Percentiles rank a stretch among this genome's conserved stretches.
Evolutionary conservation across 371 early-diverging fungal genomes (phyloP).

Genomic region (Mucor mucedo): DNA sequence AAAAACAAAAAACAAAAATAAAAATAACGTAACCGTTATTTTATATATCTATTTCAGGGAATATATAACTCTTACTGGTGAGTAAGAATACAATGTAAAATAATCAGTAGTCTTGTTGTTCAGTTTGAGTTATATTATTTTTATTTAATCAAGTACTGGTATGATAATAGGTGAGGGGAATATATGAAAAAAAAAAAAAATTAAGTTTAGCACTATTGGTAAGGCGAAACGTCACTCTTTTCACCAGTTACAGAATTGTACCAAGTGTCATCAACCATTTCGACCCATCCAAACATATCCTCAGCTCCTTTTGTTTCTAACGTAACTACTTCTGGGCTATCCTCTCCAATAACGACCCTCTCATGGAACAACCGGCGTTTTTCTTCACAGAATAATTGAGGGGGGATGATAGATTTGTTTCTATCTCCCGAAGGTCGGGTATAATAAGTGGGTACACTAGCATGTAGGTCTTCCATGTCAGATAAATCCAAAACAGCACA

Average conservation of each 20-base stretch:
- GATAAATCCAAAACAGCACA: too few species aligned
- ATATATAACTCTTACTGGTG: background rate
- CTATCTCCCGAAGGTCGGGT: conserved; percentile 5
- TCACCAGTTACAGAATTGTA: conserved; percentile 1
- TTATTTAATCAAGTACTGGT: conserved; percentile 4
- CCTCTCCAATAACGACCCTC: conserved; percentile 8
- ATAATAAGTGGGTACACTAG: background rate
- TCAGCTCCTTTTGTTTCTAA: background rate
- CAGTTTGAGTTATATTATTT: conserved; percentile 12
- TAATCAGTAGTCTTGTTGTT: conserved; percentile 9
- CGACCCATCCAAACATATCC: conserved; percentile 14
- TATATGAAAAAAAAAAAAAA: conserved; percentile 8
- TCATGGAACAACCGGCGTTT: conserved; percentile 12
- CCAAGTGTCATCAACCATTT: conserved; percentile 14
- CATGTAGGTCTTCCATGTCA: too few species aligned
- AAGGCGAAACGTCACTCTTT: conserved; percentile 10
- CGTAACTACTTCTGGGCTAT: background rate
- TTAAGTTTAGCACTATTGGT: conserved; percentile 5
- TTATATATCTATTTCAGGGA: background rate
- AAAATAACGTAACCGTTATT: background rate
- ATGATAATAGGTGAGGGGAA: conserved; percentile 1
- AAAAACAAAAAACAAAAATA: too few species aligned
- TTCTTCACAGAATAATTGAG: conserved; percentile 3
- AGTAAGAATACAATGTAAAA: conserved; percentile 12
- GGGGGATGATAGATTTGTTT: background rate